Evolutionary conservation across 441 rosid species (phyloP).

Genomic region (Adansonia grandidieri): DNA sequence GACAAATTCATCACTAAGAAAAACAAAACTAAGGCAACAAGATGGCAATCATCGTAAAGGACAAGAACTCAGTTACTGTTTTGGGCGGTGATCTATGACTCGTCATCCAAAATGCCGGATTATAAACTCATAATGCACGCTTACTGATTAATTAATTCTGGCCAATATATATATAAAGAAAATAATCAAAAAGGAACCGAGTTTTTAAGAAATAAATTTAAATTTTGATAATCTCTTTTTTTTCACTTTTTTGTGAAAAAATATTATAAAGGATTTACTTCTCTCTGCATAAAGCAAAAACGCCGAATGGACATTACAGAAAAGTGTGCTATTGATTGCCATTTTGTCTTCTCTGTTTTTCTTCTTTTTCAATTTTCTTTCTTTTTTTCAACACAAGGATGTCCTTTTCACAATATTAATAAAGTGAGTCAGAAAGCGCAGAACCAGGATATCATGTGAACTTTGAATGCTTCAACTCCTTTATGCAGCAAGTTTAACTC

Average conservation of each 20-base stretch:
- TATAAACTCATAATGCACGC: background rate
- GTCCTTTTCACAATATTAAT: background rate
- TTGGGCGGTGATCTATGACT: conserved; percentile 12
- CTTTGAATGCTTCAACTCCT: background rate
- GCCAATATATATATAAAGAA: background rate
- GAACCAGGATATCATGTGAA: background rate
- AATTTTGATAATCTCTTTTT: no score
- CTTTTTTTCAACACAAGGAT: background rate
- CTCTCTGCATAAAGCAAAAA: background rate
- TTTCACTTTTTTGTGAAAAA: background rate
- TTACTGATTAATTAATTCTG: background rate
- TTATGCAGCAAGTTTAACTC: background rate
- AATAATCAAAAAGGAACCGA: background rate
- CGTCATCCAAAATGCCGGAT: background rate
- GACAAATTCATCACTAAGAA: background rate
- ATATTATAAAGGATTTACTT: background rate
- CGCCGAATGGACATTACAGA: background rate
- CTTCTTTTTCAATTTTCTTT: background rate
- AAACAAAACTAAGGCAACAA: background rate
- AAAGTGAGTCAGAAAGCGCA: background rate
- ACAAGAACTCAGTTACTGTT: background rate
- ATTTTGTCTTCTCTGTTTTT: background rate
- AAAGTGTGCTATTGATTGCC: background rate
- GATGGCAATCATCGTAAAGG: background rate
- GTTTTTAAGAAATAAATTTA: no score